Evolutionary conservation across 495 filamentous ascomycete species (phyloP).

Genomic region (Aspergillus kassunensis): DNA sequence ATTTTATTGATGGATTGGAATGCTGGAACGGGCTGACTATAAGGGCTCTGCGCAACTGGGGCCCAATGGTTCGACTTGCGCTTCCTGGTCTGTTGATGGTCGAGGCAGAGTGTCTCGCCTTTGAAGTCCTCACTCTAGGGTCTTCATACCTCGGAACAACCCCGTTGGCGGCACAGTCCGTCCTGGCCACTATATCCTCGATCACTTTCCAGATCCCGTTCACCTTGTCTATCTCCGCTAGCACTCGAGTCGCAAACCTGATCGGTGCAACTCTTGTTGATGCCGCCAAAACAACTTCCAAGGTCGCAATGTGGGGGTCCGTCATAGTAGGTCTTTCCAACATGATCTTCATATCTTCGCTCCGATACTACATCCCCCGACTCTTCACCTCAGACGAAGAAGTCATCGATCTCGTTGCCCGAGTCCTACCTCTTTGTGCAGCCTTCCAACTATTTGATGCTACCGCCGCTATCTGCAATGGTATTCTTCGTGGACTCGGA

Average conservation of each 20-base stretch:
- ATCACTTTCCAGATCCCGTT: conserved; percentile 67
- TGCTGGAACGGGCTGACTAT: conserved; percentile 82
- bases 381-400: conserved; percentile 79
- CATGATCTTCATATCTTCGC: conserved; percentile 56
- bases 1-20: conserved; percentile 49
- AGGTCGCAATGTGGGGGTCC: conserved; percentile 62
- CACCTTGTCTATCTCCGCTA: conserved; percentile 58
- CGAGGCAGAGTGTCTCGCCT: conserved; percentile 83
- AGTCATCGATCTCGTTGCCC: conserved; percentile 70
- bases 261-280: conserved; percentile 67
- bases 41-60: conserved; percentile 74
- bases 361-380: conserved; percentile 65
- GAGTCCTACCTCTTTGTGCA: conserved; percentile 71
- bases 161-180: conserved; percentile 65
- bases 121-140: conserved; percentile 73
- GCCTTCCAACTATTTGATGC: conserved; percentile 88
- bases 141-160: conserved; percentile 67
- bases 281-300: conserved; percentile 66
- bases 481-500: conserved; percentile 77
- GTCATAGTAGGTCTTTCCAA: conserved; percentile 73
- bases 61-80: conserved; percentile 79
- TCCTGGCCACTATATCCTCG: conserved; percentile 56
- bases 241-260: conserved; percentile 61
- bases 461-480: conserved; percentile 72
- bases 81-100: conserved; percentile 88